Base-by-base conservation (phyloP, 306 rosid species). In the Sesbania bispinosa region DNA sequence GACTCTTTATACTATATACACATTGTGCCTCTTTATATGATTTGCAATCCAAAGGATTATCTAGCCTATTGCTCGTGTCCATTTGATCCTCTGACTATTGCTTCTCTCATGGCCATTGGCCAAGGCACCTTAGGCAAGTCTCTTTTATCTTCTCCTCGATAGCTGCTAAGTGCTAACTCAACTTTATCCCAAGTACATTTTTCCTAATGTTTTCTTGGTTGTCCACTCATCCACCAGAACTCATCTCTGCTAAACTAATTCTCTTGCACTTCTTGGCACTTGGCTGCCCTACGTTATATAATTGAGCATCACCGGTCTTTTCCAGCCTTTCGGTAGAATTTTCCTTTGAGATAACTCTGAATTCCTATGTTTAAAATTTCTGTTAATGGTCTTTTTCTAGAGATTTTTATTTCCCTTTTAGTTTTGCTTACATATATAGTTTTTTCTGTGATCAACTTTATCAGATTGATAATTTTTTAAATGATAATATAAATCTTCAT, bases 321-420 rank as follows among this genome's bases (percentile, higher is more conserved):
- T 15, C 2, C 20, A 62, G 50, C 20, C 20, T 20, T 60, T 6
- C 41, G n/a, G 15, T 26, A 39, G 35, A 14, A 23, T 62, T n/a
- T 62, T 62, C 48, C 51, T 62, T 62, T 38, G 52, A 61, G 46
- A 62, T 62, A n/a, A n/a, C n/a, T n/a, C n/a, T n/a, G n/a, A 30
- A 6, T n/a, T n/a, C n/a, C n/a, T 6, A 24, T n/a, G n/a, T 46
- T 36, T 60, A 47, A 41, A 50, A 59, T 4, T 1, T 24, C 18
- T 58, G n/a, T 7, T 7, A 59, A 7, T 14, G 58, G 30, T 10
- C 16, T 35, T 14, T 43, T 42, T 52, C 13, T 18, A 46, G 16
- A 43, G 10, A 32, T 30, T 66, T 67, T 50, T 61, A 23, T 39
- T 32, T 39, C 41, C 45, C 6, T 20, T 52, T 14, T 9, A n/a